Evolutionary conservation across 805 yeast genomes (phyloP).

Genomic region (Nematodospora valgi): DNA sequence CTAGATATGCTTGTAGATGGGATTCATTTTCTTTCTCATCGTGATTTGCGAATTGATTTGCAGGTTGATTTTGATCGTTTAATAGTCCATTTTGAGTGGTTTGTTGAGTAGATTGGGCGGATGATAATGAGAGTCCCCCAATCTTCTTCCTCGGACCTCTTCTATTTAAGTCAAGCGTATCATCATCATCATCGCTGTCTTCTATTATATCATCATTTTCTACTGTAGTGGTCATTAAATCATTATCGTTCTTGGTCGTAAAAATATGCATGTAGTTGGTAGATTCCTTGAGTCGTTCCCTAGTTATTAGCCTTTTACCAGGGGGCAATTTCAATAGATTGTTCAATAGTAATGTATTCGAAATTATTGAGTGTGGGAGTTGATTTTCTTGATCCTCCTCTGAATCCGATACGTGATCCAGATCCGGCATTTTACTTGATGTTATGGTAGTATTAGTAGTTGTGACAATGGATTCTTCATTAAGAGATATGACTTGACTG

Average conservation of each 20-base stretch:
- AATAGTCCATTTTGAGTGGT: neutral
- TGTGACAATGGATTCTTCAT: too few relatives aligned
- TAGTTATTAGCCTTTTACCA: neutral
- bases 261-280: neutral
- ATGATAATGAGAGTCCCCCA: neutral
- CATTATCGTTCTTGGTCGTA: too few relatives aligned
- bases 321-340: slow-evolving; percentile 7
- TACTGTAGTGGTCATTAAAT: neutral
- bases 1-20: slow-evolving; percentile 9
- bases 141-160: neutral
- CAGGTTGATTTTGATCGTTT: neutral
- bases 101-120: neutral
- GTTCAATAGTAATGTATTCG: slow-evolving; percentile 4
- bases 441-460: neutral
- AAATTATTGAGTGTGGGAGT: slow-evolving; percentile 12
- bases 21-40: slow-evolving; percentile 9
- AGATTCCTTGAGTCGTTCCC: neutral
- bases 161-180: slow-evolving; percentile 2
- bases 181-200: slow-evolving; percentile 5
- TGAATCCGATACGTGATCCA: slow-evolving; percentile 25
- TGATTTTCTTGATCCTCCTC: slow-evolving; percentile 20
- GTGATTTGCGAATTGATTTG: neutral
- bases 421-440: slow-evolving; percentile 3
- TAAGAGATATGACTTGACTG: too few relatives aligned
- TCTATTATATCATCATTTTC: slow-evolving; percentile 5